Percentiles rank a stretch among this genome's conserved stretches.
These are phyloP conservation scores for Pisolithus thermaeus DNA, from an alignment of 1,284 basidiomycete genomes.

Conservation along the genomic window DNA sequence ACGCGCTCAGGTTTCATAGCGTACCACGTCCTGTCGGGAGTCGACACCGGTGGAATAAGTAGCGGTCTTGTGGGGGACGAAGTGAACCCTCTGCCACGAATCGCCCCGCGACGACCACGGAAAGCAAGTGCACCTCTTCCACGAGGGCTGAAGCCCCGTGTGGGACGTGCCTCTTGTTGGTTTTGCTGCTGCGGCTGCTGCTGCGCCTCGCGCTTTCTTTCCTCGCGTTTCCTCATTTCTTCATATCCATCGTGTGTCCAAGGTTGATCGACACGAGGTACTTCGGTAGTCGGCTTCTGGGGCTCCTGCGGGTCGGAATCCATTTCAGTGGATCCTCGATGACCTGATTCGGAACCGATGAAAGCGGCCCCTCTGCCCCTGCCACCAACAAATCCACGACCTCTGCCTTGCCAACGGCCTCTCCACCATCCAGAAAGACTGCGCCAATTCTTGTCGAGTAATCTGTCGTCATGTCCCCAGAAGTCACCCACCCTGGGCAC, in stretches of 20 bases:
- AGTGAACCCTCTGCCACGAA: constrained; percentile 40
- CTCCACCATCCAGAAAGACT: constrained; percentile 80
- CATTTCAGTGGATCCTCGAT: constrained; percentile 16
- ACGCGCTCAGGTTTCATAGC: constrained; percentile 68
- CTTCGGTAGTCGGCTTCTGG: constrained; percentile 24
- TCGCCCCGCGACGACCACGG: constrained; percentile 38
- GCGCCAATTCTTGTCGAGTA: constrained; percentile 67
- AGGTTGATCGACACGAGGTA: constrained; percentile 55
- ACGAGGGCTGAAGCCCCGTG: constrained; percentile 28
- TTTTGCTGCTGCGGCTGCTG: constrained; percentile 12
- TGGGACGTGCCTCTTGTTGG: constrained; percentile 22
- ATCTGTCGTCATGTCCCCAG: constrained; percentile 87
- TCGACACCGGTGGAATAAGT: constrained; percentile 18
- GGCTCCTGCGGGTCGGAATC: constrained; percentile 15
- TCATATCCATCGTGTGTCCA: constrained; percentile 85
- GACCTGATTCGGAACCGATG: constrained; percentile 11
- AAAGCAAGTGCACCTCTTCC: constrained; percentile 35
- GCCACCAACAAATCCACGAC: constrained; percentile 55
- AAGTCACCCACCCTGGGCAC: constrained; percentile 85
- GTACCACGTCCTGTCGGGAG: constrained; percentile 56
- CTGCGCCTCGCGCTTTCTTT: constrained; percentile 40
- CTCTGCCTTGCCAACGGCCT: constrained; percentile 65
- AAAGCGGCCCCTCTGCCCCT: constrained; percentile 44
- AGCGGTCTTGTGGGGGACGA: constrained; percentile 19
- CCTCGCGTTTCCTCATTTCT: constrained; percentile 71